Evolutionary conservation across 176 grass and related monocot genomes (phyloP).

Genomic region (Echinochloa phyllopogon): DNA sequence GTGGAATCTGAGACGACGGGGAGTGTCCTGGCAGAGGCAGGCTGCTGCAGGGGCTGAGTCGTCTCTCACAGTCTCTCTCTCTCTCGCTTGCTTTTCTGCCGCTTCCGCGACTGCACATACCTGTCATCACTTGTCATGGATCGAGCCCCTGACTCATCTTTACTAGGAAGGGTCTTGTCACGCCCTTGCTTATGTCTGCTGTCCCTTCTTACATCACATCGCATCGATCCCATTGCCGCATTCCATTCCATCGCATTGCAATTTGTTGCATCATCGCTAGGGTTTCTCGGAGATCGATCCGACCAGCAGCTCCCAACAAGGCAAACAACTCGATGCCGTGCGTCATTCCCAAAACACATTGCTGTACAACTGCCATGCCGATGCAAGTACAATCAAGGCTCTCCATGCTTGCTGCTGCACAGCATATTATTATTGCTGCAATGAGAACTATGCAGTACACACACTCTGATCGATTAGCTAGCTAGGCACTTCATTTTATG

Average conservation of each 20-base stretch:
- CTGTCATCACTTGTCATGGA: slow-evolving; percentile 81
- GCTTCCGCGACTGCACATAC: slow-evolving; percentile 37
- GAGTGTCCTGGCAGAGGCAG: slow-evolving; percentile 43
- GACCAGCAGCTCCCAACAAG: not conserved
- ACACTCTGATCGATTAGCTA: not conserved
- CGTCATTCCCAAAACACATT: slow-evolving; percentile 67
- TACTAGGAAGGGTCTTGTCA: slow-evolving; percentile 97
- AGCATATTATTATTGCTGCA: not conserved
- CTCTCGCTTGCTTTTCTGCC: slow-evolving; percentile 48
- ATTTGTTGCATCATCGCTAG: slow-evolving; percentile 27
- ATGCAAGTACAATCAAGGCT: slow-evolving; percentile 32
- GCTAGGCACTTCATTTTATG: slow-evolving; percentile 40
- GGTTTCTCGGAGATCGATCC: slow-evolving; percentile 50
- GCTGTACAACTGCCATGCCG: slow-evolving; percentile 41
- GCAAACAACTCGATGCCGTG: not conserved
- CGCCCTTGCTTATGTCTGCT: slow-evolving; percentile 55
- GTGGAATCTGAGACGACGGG: slow-evolving; percentile 40
- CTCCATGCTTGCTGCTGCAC: slow-evolving; percentile 5
- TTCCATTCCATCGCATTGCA: not conserved
- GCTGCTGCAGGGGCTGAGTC: slow-evolving; percentile 29
- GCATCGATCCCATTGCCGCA: not conserved
- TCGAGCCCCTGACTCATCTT: slow-evolving; percentile 55
- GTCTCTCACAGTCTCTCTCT: slow-evolving; percentile 55
- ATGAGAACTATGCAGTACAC: not conserved
- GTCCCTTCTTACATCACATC: slow-evolving; percentile 55